Evolutionary conservation across 257 asterid genomes (phyloP), one percentile per base, ranked within the genome.

Genomic region (Buddleja alternifolia): DNA sequence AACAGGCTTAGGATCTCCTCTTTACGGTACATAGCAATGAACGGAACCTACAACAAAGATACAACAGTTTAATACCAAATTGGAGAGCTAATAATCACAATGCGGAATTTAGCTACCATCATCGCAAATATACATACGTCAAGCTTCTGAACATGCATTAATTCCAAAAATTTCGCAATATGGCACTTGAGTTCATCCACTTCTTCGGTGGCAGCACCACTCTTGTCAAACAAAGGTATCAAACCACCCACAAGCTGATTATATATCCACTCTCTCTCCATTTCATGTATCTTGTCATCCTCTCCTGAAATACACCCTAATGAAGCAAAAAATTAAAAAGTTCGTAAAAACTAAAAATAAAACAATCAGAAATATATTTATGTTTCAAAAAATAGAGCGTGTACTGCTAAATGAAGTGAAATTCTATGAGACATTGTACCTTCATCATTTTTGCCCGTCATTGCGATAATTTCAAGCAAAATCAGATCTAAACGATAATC

Each of bases 231-330:
- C 63, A 89, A 72, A 34, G 93, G 88, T 54, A 78, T 72, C 52
- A 48, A 48, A 58, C 97, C 92, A 69, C 73, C 74, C 48, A 82
- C 84, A 40, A 94, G 92, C 67, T 94, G 97, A 79, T 82, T 84
- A 76, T 83, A 84, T 68, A 94, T 84, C 99, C 99, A 94, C 66
- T 86, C 88, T n/a, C 89, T 84, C 90, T 94, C 99, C 74, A 86
- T 85, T 65, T 80, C 82, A 69, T n/a, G n/a, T n/a, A n/a, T n/a
- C n/a, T n/a, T n/a, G n/a, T n/a, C n/a, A n/a, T n/a, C n/a, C n/a
- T n/a, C n/a, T n/a, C n/a, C n/a, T n/a, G n/a, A n/a, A n/a, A n/a
- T n/a, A n/a, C n/a, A n/a, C n/a, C n/a, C n/a, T n/a, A n/a, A n/a
- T n/a, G n/a, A n/a, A n/a, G n/a, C n/a, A n/a, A n/a, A n/a, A n/a